Evolutionary conservation across 192 early-diverging fungal genomes (phyloP), one percentile per base, ranked within the genome.

Genomic region (Umbelopsis sp.): DNA sequence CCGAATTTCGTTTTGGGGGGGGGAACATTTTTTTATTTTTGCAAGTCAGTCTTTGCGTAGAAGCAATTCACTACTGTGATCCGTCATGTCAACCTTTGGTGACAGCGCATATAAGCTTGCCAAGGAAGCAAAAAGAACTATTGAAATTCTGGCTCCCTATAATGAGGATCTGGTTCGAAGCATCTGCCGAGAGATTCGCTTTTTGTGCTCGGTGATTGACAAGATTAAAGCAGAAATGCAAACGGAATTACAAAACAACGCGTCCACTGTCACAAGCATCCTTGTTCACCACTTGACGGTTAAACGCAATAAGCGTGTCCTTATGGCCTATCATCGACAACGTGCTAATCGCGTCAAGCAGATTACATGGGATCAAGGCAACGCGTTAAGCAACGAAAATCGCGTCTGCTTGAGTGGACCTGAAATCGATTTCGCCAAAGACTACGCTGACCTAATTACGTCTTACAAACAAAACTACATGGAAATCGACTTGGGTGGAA

Each of bases 241-340:
- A n/a, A 13, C 73, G 49, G 64, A 78, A 30, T 33, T 50, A 44
- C 67, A 45, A 30, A 25, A 50, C 41, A 53, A 46, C 25, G 64
- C 51, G 6, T 68, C 66, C 16, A 64, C 74, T 11, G 16, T 85
- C 21, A 72, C 80, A 10, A 64, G 78, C 13, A 25, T 90, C 6
- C 73, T 90, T 13, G 78, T 92, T 58, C 84, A 90, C 55, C 79
- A 87, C 51, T 73, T 81, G 18, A 78, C 85, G 4, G 75, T 94
- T 25, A 82, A 84, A 41, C 86, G 94, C 41, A 94, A 95, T 84
- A 96, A 95, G 66, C 91, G 93, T 8, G 88, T 91, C n/a, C 81
- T 98, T 5, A 87, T 97, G 70, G 91, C 94, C 8, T 98, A 98
- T 76, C 93, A 95, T 66, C 82, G 83, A 11, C 85, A 88, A 33